Conservation (phyloP, 768 basidiomycete genomes). For the Zangia roseola region DNA sequence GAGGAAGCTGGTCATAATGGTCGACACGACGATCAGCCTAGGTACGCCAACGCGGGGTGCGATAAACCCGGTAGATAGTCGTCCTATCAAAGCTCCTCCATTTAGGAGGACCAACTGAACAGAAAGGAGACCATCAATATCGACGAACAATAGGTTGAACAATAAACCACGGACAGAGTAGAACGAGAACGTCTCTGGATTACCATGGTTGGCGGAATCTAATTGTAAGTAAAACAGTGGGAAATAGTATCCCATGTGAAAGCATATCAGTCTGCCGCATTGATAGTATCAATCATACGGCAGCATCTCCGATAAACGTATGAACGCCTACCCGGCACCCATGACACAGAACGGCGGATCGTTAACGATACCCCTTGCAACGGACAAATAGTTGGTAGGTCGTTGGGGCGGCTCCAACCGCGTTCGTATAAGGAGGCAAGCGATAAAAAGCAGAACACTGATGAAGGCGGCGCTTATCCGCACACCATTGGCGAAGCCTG, state of each 20-base stretch:
- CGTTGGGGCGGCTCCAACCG: constrained; percentile 35
- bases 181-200: constrained; percentile 49
- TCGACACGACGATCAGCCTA: constrained; percentile 39
- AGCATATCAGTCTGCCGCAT: constrained; percentile 18
- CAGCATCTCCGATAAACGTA: too few species aligned
- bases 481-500: constrained; percentile 47
- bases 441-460: constrained; percentile 34
- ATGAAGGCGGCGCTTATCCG: constrained; percentile 46
- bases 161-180: constrained; percentile 44
- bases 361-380: constrained; percentile 11
- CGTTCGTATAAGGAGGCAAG: constrained; percentile 36
- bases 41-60: constrained; percentile 44
- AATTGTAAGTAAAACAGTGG: constrained; percentile 60
- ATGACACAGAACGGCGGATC: constrained; percentile 22
- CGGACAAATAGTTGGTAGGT: constrained; percentile 12
- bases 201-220: constrained; percentile 47
- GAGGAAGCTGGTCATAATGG: constrained; percentile 32
- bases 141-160: not conserved
- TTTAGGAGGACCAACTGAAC: constrained; percentile 51
- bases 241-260: constrained; percentile 42
- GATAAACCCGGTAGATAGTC: constrained; percentile 46
- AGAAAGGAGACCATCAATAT: not conserved
- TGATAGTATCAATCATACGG: not conserved
- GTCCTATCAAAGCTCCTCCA: constrained; percentile 49
- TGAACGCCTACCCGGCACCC: constrained; percentile 20